Base-by-base conservation (phyloP, 2,329 filamentous ascomycete species). In the Penicillium sp. region DNA sequence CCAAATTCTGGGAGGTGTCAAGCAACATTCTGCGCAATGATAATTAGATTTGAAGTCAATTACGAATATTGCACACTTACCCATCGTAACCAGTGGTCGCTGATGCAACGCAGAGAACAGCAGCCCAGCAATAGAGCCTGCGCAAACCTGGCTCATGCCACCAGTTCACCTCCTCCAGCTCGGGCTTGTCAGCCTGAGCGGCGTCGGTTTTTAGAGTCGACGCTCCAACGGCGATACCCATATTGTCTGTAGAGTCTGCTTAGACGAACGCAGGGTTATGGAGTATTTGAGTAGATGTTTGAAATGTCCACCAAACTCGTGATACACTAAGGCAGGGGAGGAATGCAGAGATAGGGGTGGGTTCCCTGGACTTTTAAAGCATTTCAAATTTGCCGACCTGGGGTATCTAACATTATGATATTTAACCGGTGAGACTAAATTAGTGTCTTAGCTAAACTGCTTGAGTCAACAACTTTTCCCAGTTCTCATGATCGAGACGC, bases 61-160 rank as follows among this genome's bases (percentile, higher is more conserved):
- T 1, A 8, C 7, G 8, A 11, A 27, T 7, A 14, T 18, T 18
- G 8, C 2, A 9, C 32, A 30, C 56, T 45, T 62, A 76, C 74
- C 82, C 82, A 70, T 86, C 83, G 65, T 84, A 85, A 49, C 83
- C 82, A 7, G 82, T 85, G 29, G 82, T 85, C 40, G 83, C 83
- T 29, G 83, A 85, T 11, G 81, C 82, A 53, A 85, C 73, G 68
- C 83, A 81, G 53, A 86, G 74, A 55, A 85, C 77, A 18, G 77
- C 69, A 55, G 75, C 76, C 66, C 78, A 77, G 47, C 75, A 75
- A 64, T 85, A 85, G 10, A 85, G 77, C 65, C 76, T 80, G 48
- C 82, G 75, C 50, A 85, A 70, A 63, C 83, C 79, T 35, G 81
- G 81, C 59, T 85, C 80, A 61, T 72, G 76, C 57, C 75, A 79